Conservation (phyloP, 306 rosid species). For the Corylus heterophylla region DNA sequence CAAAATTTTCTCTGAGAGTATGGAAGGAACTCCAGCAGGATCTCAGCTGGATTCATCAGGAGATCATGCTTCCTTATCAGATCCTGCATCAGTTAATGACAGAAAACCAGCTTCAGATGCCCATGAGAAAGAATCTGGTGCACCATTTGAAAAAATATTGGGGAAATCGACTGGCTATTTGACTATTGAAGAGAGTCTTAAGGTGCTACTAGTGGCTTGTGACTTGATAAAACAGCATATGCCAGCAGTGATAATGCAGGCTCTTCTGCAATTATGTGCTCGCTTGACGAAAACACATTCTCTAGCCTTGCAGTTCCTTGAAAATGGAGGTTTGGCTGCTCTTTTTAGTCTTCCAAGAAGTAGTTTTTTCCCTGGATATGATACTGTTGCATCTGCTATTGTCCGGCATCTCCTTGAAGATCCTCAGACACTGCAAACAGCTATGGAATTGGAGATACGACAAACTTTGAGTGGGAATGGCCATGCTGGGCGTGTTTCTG, state of each 20-base stretch:
- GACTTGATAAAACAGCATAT: constrained; percentile 90
- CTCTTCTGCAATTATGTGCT: constrained; percentile 92
- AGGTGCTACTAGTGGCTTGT: constrained; percentile 73
- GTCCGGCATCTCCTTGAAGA: constrained; percentile 99
- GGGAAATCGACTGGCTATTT: constrained; percentile 89
- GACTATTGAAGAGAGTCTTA: constrained; percentile 74
- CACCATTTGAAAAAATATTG: constrained; percentile 62
- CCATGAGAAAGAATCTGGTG: constrained; percentile 49
- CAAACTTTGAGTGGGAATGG: constrained; percentile 83
- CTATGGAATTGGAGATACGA: constrained; percentile 94
- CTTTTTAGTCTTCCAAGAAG: constrained; percentile 82
- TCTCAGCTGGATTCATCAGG: constrained; percentile 53
- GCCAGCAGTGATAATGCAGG: constrained; percentile 95
- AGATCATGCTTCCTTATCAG: constrained; percentile 52
- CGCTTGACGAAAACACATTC: constrained; percentile 86
- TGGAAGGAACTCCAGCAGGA: constrained; percentile 61
- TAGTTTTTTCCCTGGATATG: constrained; percentile 95
- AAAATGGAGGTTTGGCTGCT: constrained; percentile 83
- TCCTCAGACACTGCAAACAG: constrained; percentile 94
- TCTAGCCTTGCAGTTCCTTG: constrained; percentile 86
- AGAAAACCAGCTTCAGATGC: constrained; percentile 41
- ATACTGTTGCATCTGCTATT: constrained; percentile 90
- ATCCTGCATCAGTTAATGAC: constrained; percentile 42
- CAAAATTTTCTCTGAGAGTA: constrained; percentile 48
- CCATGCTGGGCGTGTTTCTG: constrained; percentile 79